Conservation (phyloP, 768 basidiomycete genomes). For the Hericium coralloides region DNA sequence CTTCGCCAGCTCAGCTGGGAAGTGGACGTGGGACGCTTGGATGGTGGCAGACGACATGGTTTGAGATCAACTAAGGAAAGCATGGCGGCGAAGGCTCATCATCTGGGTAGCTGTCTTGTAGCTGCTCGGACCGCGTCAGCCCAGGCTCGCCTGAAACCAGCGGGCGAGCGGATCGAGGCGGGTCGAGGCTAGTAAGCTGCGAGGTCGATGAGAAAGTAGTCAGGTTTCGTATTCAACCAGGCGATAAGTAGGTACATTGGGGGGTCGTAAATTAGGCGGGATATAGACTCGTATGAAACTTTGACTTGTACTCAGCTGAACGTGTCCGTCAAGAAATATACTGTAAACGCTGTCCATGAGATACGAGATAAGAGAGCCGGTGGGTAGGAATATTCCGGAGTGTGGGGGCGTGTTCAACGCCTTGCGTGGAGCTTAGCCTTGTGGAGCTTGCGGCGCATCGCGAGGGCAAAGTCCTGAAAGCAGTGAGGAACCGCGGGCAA, state of each 20-base stretch:
- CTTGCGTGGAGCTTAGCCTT: background rate
- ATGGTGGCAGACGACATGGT: slow-evolving; percentile 11
- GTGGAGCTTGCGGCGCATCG: background rate
- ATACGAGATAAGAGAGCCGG: no score
- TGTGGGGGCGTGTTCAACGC: background rate
- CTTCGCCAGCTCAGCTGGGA: slow-evolving; percentile 22
- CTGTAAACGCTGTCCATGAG: no score
- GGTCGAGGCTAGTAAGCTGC: background rate
- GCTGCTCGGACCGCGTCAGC: background rate
- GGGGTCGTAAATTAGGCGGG: background rate
- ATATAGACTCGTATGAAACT: background rate
- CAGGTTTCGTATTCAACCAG: background rate
- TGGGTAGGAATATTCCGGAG: no score
- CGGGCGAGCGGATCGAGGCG: no score
- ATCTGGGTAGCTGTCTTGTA: background rate
- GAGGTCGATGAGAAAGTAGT: background rate
- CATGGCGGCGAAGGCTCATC: background rate
- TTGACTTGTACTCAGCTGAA: no score
- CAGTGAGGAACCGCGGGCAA: background rate
- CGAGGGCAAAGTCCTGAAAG: background rate
- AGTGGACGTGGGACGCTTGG: slow-evolving; percentile 21
- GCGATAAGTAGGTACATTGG: background rate
- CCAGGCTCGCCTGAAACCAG: background rate
- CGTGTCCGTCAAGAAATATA: no score
- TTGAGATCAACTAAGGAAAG: slow-evolving; percentile 2